A percentile compares a stretch with the other conserved stretches of the same genome.
These are phyloP conservation scores for Chytriomyces sp. DNA, from an alignment of 192 early-diverging fungal species.

Conservation along the genomic window DNA sequence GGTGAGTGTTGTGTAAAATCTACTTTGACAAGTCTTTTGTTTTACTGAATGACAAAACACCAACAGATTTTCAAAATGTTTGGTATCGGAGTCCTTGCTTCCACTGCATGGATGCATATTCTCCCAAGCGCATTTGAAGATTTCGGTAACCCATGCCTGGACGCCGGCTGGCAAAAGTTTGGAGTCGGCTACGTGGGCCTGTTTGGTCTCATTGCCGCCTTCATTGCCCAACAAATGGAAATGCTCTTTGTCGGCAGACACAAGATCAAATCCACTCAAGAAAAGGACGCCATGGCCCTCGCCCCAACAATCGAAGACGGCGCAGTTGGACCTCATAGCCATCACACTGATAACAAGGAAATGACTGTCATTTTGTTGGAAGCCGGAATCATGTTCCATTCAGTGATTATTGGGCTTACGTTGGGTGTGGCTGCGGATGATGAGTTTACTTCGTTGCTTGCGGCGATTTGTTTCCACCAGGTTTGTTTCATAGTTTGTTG, in stretches of 20 bases:
- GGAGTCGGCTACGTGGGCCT: constrained; percentile 36
- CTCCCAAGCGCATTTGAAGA: constrained; percentile 40
- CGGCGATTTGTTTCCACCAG: constrained; percentile 58
- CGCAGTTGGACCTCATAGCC: not conserved
- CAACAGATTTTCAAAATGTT: constrained; percentile 54
- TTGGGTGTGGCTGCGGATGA: constrained; percentile 40
- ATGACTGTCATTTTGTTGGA: constrained; percentile 48
- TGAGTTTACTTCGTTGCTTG: constrained; percentile 46
- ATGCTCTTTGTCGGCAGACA: not conserved
- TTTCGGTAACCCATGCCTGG: constrained; percentile 32
- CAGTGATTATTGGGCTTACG: constrained; percentile 41
- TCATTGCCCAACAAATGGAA: constrained; percentile 43
- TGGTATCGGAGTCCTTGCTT: constrained; percentile 54
- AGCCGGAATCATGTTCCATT: constrained; percentile 53
- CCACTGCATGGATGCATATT: constrained; percentile 56
- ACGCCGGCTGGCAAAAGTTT: constrained; percentile 7
- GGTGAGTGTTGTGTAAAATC: too few relatives aligned
- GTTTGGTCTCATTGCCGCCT: constrained; percentile 46
- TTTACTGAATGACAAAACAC: not conserved
- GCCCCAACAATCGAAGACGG: not conserved
- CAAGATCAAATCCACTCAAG: not conserved
- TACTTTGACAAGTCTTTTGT: not conserved
- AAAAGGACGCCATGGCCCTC: not conserved
- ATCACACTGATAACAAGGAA: constrained; percentile 4
- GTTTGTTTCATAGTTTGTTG: constrained; percentile 13